Conservation (phyloP, 345 rosid genomes). For the Gossypium mustelinum region DNA sequence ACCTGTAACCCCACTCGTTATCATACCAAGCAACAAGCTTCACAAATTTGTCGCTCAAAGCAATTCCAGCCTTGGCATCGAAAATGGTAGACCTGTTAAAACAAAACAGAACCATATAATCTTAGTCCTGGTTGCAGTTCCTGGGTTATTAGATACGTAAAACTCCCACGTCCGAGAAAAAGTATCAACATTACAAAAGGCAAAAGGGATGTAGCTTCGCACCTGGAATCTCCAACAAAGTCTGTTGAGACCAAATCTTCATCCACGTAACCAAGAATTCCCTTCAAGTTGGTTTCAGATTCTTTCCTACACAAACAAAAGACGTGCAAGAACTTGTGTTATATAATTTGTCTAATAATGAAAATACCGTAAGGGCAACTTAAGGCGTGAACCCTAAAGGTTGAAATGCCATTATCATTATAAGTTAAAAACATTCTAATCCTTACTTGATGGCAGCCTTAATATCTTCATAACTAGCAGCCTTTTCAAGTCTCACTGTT, state of each 20-base stretch:
- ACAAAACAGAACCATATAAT: background rate
- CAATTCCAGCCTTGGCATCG: constrained; percentile 55
- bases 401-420: background rate
- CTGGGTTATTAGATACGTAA: background rate
- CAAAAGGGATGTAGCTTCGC: background rate
- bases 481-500: constrained; percentile 57
- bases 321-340: background rate
- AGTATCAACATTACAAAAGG: background rate
- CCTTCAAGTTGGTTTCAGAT: constrained; percentile 52
- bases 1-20: constrained; percentile 60
- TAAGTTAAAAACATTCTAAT: background rate
- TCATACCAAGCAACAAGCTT: constrained; percentile 56
- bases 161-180: background rate
- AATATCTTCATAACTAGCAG: constrained; percentile 52
- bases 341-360: background rate
- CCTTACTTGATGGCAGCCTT: constrained; percentile 57
- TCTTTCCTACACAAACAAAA: constrained; percentile 36
- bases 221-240: constrained; percentile 70
- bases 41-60: constrained; percentile 35
- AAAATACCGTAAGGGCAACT: background rate
- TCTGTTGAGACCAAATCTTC: constrained; percentile 61
- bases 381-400: background rate
- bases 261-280: constrained; percentile 61
- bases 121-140: background rate
- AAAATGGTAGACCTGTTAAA: constrained; percentile 50